Percentiles rank a stretch among this genome's conserved stretches.
These are phyloP conservation scores for Mucor velutinosus DNA, from an alignment of 371 early-diverging fungal genomes.

Conservation along the genomic window DNA sequence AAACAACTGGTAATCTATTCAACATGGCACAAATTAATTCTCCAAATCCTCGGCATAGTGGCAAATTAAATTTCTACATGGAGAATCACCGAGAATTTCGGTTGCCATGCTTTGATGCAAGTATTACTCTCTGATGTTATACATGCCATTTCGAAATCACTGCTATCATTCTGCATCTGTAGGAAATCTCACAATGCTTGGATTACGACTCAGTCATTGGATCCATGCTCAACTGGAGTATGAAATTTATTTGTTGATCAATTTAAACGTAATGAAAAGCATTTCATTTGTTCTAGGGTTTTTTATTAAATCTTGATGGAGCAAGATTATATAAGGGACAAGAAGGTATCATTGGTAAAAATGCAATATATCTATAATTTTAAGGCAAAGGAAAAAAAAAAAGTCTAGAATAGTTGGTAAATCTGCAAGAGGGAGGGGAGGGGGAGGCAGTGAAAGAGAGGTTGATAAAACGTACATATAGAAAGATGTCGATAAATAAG, in stretches of 20 bases:
- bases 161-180: neutral
- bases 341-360: neutral
- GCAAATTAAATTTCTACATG: neutral
- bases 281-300: neutral
- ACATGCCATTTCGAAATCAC: neutral
- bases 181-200: neutral
- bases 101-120: neutral
- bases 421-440: neutral
- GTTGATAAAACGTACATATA: neutral
- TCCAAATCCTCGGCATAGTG: neutral
- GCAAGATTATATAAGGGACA: neutral
- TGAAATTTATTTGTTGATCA: neutral
- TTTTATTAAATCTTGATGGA: neutral
- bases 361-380: slow-evolving; percentile 1
- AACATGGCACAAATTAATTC: neutral
- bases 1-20: neutral
- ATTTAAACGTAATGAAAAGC: neutral
- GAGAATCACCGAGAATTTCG: neutral
- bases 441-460: neutral
- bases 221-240: neutral
- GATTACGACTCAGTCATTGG: neutral
- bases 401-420: neutral
- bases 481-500: neutral
- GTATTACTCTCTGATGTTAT: neutral
- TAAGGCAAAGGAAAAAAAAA: neutral